Percentiles rank a stretch among this genome's conserved stretches.
phyloP scores from a whole-genome alignment of 2,329 filamentous ascomycete genomes.

The Phyllosticta capitalensis region DNA sequence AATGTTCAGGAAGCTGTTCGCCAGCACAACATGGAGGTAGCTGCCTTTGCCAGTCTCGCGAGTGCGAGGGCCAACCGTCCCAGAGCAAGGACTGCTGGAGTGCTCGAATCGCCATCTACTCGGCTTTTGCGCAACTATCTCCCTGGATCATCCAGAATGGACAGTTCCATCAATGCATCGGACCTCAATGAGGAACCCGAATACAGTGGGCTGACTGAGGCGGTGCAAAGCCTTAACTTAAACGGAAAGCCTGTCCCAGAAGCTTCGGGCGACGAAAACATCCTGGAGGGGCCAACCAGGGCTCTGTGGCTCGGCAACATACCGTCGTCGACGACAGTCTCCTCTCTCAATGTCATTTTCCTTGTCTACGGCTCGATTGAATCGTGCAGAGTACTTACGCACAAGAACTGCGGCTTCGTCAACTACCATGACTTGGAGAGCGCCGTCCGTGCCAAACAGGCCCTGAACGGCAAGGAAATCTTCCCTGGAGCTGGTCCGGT shows the following conservation, averaged over 20 bases:
- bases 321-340: constrained; percentile 90
- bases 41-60: constrained; percentile 81
- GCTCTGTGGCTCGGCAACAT: constrained; percentile 97
- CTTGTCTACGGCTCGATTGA: constrained; percentile 84
- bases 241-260: constrained; percentile 55
- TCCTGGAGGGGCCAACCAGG: constrained; percentile 79
- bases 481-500: constrained; percentile 94
- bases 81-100: constrained; percentile 81
- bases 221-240: constrained; percentile 72
- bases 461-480: constrained; percentile 93
- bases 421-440: constrained; percentile 92
- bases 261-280: constrained; percentile 60
- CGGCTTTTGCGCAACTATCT: constrained; percentile 61
- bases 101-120: constrained; percentile 67
- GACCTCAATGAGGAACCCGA: constrained; percentile 70
- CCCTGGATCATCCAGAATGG: constrained; percentile 64
- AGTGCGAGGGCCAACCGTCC: constrained; percentile 56
- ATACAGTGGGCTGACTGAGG: constrained; percentile 70
- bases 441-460: constrained; percentile 76
- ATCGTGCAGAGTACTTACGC: constrained; percentile 85
- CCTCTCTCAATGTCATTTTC: constrained; percentile 91
- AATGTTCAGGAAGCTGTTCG: constrained; percentile 65
- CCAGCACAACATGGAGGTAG: constrained; percentile 86
- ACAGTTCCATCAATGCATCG: constrained; percentile 64
- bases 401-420: constrained; percentile 98